Base-by-base conservation (phyloP, 176 grass and related monocot genomes). In the Puccinellia tenuiflora region DNA sequence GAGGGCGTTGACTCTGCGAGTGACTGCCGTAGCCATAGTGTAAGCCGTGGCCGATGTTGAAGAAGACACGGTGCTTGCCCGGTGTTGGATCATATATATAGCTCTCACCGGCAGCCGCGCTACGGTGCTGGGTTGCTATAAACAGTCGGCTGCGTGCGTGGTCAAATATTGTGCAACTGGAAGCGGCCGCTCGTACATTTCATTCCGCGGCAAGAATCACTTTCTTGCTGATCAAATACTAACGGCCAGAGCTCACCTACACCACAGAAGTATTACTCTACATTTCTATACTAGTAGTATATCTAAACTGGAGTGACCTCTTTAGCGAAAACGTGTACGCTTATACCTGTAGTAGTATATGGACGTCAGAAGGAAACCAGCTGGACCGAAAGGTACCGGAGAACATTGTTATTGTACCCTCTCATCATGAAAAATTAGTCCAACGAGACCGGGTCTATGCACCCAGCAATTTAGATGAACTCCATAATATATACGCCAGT, bases 1-100 rank as follows among this genome's bases (percentile, higher is more conserved):
- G 66, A 88, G 67, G 56, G 45, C 81, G 39, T 84, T 53, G 55
- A 35, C 4, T 68, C 86, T 12, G 67, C 81, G 86, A 46, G 81
- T 88, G 45, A 68, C 77, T 14, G 68, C 82, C 30, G 50, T 47
- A 0, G 77, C 75, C 81, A 88, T 85, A 6, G 38, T 35, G 35
- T 39, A 45, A 22, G 14, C 24, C 29, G 3, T 29, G n/a, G 66
- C 78, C 30, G 20, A 51, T 40, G 12, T 25, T n/a, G n/a, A n/a
- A n/a, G n/a, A n/a, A n/a, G 39, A 9, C 0, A 8, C 33, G 64
- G 18, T 63, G 68, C n/a, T 68, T 55, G 26, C 31, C n/a, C 12
- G 35, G n/a, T 5, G 26, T 6, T 51, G 68, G 5, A 0, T 74
- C n/a, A n/a, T 85, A 85, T 88, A 80, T 80, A 46, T 46, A 46